Base-by-base conservation (phyloP, 2,329 filamentous ascomycete species). In the Arthrinium phaeospermum region DNA sequence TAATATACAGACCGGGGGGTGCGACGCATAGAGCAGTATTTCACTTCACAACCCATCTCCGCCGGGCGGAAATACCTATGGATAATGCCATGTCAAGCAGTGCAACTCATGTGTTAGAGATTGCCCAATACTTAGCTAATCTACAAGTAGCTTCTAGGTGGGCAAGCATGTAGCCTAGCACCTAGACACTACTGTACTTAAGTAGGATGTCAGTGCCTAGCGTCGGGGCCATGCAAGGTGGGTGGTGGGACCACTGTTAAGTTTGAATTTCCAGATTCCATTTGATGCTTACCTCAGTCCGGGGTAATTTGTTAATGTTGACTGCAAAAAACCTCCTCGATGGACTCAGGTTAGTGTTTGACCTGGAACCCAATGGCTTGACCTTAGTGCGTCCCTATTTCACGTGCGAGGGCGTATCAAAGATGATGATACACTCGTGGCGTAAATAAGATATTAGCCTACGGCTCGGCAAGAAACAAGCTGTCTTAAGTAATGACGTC, bases 391-490 rank as follows among this genome's bases (percentile, higher is more conserved):
- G 7, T 30, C 22, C 53, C n/a, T 64, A 64, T 14, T 24, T 37
- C 57, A 64, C 57, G 57, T 64, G 57, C 13, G 57, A 37, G 1
- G 34, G 19, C 19, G 34, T 13, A 24, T 14, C 57, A 41, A 24
- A 41, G 57, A 64, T 64, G n/a, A 64, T 64, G 57, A 64, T 64
- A 64, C 57, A 64, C 57, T 64, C 57, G 57, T 64, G 57, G 57
- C 57, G 57, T 64, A 64, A 64, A 64, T 41, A 64, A 64, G 57
- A 64, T 64, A 64, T 64, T 41, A 64, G 57, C 30, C 57, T 14
- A 41, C 57, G 19, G 49, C 49, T 13, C 49, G 49, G 49, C 49
- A 51, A 51, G 46, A 51, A 24, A 27, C 10, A 27, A 51, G 49
- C n/a, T 51, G 49, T n/a, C 27, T 41, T 2, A n/a, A n/a, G n/a